These are phyloP conservation scores for Wickerhamomyces queroliae DNA, from an alignment of 805 yeast genomes.

Conservation along the genomic window DNA sequence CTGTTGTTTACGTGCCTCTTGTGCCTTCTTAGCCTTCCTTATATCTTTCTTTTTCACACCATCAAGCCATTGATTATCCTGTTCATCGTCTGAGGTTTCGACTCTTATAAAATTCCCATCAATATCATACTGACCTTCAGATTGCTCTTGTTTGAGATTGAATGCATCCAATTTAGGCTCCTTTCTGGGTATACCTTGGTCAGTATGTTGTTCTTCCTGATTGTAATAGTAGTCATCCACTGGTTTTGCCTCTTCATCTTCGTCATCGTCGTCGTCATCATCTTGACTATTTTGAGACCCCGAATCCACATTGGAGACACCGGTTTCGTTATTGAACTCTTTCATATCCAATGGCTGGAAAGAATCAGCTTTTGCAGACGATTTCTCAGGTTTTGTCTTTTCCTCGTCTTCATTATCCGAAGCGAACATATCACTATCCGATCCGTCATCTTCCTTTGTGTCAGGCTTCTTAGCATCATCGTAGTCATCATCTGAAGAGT, in stretches of 20 bases:
- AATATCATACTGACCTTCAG: conserved; percentile 54
- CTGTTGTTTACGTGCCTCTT: conserved; percentile 19
- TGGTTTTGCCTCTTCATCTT: conserved; percentile 2
- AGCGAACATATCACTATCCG: conserved; percentile 15
- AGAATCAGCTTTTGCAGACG: conserved; percentile 9
- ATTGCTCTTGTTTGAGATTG: conserved; percentile 48
- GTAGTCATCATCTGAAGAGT: conserved; percentile 26
- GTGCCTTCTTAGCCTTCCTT: conserved; percentile 28
- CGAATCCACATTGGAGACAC: conserved; percentile 8
- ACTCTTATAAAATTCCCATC: conserved; percentile 51
- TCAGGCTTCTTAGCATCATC: conserved; percentile 21
- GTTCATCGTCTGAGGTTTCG: conserved; percentile 25
- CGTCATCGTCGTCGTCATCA: conserved; percentile 15
- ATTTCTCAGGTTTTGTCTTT: conserved; percentile 2
- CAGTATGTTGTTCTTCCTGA: conserved; percentile 11
- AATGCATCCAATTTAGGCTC: conserved; percentile 55
- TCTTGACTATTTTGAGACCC: conserved; percentile 14
- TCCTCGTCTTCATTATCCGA: conserved; percentile 14
- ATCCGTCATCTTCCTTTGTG: conserved; percentile 27
- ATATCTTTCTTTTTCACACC: conserved; percentile 32
- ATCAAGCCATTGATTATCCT: conserved; percentile 32
- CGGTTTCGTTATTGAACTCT: conserved; percentile 28
- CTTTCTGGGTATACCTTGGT: conserved; percentile 7
- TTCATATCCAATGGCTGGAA: conserved; percentile 29
- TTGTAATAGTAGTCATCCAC: conserved; percentile 14